Conservation (phyloP, 495 filamentous ascomycete species). For the Aspergillus panamensis region DNA sequence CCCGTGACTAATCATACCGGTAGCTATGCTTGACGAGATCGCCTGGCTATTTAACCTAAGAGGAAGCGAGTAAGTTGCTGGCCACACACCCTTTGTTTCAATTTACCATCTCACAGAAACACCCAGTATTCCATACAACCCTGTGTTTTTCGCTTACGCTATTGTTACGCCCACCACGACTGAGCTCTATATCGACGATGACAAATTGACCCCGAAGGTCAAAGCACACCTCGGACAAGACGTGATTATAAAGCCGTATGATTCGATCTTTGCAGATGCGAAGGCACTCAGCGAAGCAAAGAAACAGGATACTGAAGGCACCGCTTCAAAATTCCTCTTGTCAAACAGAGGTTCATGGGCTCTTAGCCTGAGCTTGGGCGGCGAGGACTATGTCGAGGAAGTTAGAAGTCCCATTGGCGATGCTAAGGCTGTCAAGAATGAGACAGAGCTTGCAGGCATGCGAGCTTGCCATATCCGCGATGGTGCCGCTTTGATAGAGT, state of each 20-base stretch:
- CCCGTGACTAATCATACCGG: constrained; percentile 21
- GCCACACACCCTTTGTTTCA: neutral
- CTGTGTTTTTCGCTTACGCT: constrained; percentile 97
- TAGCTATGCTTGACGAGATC: constrained; percentile 90
- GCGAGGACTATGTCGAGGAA: constrained; percentile 84
- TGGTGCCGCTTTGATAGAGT: constrained; percentile 86
- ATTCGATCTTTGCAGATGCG: constrained; percentile 75
- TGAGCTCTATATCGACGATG: constrained; percentile 78
- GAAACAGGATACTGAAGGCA: constrained; percentile 35
- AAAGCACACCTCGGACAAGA: constrained; percentile 67
- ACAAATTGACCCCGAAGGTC: constrained; percentile 69
- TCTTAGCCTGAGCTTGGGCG: constrained; percentile 79
- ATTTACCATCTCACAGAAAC: constrained; percentile 1
- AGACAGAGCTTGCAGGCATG: constrained; percentile 89
- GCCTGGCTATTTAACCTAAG: constrained; percentile 97
- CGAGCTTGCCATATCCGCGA: constrained; percentile 90
- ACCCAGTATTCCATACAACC: constrained; percentile 87
- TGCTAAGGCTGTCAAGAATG: constrained; percentile 97
- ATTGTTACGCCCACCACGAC: constrained; percentile 77
- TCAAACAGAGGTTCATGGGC: constrained; percentile 95
- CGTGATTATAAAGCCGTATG: constrained; percentile 78
- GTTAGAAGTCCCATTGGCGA: constrained; percentile 84
- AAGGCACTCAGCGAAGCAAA: constrained; percentile 51
- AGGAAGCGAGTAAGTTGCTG: constrained; percentile 70
- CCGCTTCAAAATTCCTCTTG: constrained; percentile 67